These are phyloP conservation scores for Penicillium sclerotigenum DNA, from an alignment of 2,329 filamentous ascomycete species.

Conservation along the genomic window DNA sequence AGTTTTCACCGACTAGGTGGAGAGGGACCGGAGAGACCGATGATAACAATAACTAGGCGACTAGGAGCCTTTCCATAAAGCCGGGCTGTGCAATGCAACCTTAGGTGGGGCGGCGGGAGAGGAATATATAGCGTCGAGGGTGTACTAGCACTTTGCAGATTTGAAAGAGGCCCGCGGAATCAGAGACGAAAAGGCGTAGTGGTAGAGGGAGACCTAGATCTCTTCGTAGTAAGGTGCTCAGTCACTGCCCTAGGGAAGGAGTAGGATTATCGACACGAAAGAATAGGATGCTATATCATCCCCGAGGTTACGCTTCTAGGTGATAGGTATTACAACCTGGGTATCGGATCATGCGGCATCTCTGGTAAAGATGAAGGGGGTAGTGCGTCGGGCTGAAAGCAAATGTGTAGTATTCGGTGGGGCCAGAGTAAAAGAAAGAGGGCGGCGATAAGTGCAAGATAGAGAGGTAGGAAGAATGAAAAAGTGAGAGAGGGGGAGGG, in stretches of 20 bases:
- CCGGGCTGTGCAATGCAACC: constrained; percentile 13
- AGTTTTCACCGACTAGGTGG: no score
- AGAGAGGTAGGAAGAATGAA: background rate
- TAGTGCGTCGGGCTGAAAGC: constrained; percentile 9
- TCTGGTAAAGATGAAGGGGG: constrained; percentile 1
- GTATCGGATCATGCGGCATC: background rate
- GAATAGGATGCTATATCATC: background rate
- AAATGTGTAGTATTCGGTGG: background rate
- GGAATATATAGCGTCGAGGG: constrained; percentile 5
- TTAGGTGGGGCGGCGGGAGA: constrained; percentile 4
- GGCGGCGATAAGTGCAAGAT: background rate
- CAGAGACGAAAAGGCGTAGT: constrained; percentile 1
- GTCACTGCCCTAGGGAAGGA: background rate
- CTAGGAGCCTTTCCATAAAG: constrained; percentile 2
- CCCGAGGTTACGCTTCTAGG: background rate
- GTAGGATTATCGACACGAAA: background rate
- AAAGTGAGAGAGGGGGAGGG: background rate
- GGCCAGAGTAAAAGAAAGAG: constrained; percentile 1
- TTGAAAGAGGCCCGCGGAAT: background rate
- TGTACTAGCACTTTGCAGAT: background rate
- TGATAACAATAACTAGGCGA: no score
- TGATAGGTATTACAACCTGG: background rate
- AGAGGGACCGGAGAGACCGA: no score
- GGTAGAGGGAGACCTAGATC: background rate
- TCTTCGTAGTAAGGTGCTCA: background rate